Evolutionary conservation across 305 asterid species (phyloP).

Genomic region (Fraxinus sp.): DNA sequence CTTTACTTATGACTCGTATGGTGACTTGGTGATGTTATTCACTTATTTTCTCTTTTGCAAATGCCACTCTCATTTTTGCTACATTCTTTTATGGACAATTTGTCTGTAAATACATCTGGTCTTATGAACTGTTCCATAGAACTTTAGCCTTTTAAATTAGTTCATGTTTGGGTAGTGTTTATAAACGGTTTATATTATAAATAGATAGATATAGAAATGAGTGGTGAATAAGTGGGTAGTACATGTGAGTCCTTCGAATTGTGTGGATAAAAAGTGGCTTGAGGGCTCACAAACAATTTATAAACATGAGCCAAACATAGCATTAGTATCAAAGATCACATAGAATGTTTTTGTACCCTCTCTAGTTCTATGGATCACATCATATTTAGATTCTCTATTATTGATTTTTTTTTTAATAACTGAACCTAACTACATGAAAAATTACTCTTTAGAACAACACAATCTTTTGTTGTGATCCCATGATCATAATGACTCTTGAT

Average conservation of each 20-base stretch:
- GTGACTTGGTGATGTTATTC: neutral
- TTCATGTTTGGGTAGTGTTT: neutral
- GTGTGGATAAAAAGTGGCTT: neutral
- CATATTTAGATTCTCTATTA: neutral
- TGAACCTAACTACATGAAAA: neutral
- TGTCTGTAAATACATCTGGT: neutral
- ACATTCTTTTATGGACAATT: neutral
- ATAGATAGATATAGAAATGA: neutral
- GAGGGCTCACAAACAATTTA: neutral
- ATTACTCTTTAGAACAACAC: neutral
- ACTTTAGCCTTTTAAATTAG: neutral
- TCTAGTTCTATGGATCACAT: neutral
- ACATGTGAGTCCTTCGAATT: neutral
- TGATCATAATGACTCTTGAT: neutral
- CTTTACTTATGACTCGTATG: slow-evolving; percentile 1
- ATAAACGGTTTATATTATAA: neutral
- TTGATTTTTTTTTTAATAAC: neutral
- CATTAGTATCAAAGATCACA: neutral
- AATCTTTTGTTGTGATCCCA: neutral
- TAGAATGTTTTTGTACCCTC: neutral
- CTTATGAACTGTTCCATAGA: neutral
- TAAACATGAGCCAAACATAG: neutral
- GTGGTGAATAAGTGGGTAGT: neutral
- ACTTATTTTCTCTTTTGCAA: neutral
- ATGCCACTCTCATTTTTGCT: neutral